Evolutionary conservation across 495 filamentous ascomycete genomes (phyloP), one percentile per base, ranked within the genome.

Genomic region (Neohortaea acidophila): DNA sequence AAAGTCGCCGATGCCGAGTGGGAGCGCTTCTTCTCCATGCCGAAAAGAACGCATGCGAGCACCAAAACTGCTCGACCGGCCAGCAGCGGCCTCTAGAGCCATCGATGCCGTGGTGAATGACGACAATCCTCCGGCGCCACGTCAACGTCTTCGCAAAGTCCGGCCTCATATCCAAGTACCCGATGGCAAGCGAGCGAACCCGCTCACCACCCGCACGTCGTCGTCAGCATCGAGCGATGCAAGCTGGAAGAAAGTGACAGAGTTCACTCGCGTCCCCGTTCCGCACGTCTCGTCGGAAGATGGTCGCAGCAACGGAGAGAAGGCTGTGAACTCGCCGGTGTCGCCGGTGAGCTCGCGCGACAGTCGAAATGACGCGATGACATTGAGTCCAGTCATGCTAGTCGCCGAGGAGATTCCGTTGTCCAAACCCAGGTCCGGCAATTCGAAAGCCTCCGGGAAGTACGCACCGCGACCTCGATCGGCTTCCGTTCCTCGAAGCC

Each of bases 21-120:
- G 9, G 19, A 31, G 15, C 21, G 33, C 12, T 29, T 36, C 19
- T 33, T 10, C 4, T 21, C 18, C 23, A 37, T 33, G 1, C 41
- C 38, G 52, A 0, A 49, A 50, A 14, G 46, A 55, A 18, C 24
- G 43, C 3, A 51, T 43, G 13, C 33, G 43, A 12, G 40, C 37
- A n/a, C 45, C 52, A 6, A 57, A 55, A 34, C 33, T 55, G 15
- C 51, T 51, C 13, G 52, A 57, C 26, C 37, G 37, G 15, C 25
- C 38, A 19, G n/a, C 18, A 21, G 3, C 29, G 21, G 17, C 19
- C 5, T 14, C 22, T 21, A 2, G 29, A 4, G 19, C 27, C 8
- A 29, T 13, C 10, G 34, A 40, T 1, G 40, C 43, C 20, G 51
- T 43, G 15, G 11, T 27, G 2, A 21, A 34, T 4, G 45, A 38